Conservation (phyloP, 2,329 filamentous ascomycete species). For the Diplodia sapinea region DNA sequence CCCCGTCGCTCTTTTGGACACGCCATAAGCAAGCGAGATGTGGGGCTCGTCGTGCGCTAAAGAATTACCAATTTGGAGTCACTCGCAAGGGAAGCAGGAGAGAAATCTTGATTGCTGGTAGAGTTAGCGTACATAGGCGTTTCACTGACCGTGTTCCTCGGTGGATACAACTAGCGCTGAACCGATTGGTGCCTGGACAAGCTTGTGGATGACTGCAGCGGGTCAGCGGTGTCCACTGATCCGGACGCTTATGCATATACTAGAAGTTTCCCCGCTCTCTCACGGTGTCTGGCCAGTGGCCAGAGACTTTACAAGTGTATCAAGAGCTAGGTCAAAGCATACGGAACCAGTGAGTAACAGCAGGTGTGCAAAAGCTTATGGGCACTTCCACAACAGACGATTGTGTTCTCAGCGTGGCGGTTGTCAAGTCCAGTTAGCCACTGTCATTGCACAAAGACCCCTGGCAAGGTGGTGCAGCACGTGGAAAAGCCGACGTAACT, state of each 20-base stretch:
- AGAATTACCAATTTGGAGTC: neutral
- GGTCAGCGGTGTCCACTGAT: slow-evolving; percentile 1
- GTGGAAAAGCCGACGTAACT: neutral
- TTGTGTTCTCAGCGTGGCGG: neutral
- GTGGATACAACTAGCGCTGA: neutral
- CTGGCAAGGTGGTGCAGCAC: neutral
- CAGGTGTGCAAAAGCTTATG: neutral
- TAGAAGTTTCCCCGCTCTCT: neutral
- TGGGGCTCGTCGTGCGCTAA: neutral
- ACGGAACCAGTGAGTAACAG: neutral
- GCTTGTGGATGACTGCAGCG: neutral
- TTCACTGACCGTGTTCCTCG: neutral
- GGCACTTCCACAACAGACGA: neutral
- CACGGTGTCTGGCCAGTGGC: neutral
- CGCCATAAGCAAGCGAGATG: too few species aligned
- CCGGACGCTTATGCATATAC: neutral
- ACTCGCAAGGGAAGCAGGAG: neutral
- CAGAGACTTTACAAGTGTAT: neutral
- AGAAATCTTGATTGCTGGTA: neutral
- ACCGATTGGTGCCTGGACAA: neutral
- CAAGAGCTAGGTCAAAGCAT: neutral
- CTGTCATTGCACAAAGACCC: neutral
- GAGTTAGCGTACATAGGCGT: neutral
- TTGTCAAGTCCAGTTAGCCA: neutral
- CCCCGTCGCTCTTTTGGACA: neutral